Conservation (phyloP, 2,329 filamentous ascomycete species). For the Pseudogymnoascus sp. region DNA sequence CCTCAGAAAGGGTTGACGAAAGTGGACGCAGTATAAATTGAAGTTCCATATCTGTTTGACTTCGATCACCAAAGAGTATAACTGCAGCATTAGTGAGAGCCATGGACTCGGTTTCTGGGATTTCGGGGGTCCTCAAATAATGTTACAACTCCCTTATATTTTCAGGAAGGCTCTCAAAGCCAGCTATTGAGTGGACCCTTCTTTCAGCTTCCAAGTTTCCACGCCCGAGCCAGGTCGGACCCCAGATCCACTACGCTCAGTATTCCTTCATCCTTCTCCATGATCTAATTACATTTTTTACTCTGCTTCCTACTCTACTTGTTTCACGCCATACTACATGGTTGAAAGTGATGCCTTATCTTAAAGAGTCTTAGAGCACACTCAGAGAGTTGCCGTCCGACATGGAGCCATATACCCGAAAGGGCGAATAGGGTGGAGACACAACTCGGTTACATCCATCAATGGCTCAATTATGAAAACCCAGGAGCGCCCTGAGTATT, state of each 20-base stretch:
- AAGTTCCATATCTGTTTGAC: slow-evolving; percentile 7
- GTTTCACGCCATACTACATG: slow-evolving; percentile 6
- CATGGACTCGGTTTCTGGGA: slow-evolving; percentile 8
- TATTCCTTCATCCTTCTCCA: not conserved
- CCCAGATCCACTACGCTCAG: slow-evolving; percentile 1
- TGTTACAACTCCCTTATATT: slow-evolving; percentile 2
- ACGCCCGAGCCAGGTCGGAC: not conserved
- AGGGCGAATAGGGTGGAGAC: not conserved
- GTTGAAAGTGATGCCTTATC: not conserved
- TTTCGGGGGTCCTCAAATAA: slow-evolving; percentile 7
- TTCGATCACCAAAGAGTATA: not conserved
- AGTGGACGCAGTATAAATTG: slow-evolving; percentile 1
- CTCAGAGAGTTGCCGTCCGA: not conserved
- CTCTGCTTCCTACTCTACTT: not conserved
- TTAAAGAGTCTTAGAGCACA: not conserved
- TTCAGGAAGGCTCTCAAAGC: not conserved
- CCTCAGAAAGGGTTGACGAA: not conserved
- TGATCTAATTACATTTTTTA: not conserved
- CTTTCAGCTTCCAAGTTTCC: not conserved
- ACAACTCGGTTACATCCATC: not conserved
- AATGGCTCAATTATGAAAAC: not conserved
- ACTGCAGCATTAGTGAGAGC: slow-evolving; percentile 8
- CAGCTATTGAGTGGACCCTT: not conserved
- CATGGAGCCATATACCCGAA: not conserved
- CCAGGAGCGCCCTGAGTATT: not conserved